These are phyloP conservation scores for Syzygium jambos DNA, from an alignment of 345 rosid species.

Conservation along the genomic window DNA sequence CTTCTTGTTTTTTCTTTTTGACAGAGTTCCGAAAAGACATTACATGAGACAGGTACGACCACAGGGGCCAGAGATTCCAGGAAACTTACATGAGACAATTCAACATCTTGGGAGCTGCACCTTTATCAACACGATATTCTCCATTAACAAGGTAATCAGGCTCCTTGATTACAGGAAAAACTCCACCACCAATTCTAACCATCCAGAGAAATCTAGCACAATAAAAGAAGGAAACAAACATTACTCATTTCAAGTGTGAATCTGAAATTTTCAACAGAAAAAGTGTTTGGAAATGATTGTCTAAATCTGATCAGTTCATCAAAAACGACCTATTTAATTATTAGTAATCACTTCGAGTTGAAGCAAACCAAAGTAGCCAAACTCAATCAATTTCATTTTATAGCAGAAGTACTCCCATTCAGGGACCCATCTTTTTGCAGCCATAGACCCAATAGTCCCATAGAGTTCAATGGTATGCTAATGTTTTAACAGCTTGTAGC, in stretches of 20 bases:
- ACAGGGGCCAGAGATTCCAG: not conserved
- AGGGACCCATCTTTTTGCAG: not conserved
- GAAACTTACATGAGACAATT: conserved; percentile 95
- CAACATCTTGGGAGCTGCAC: conserved; percentile 97
- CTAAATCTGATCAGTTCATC: not conserved
- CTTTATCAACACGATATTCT: conserved; percentile 96
- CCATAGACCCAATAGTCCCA: not conserved
- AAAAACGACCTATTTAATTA: not conserved
- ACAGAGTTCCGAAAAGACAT: not conserved
- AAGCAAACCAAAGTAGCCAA: not conserved
- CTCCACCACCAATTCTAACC: conserved; percentile 99
- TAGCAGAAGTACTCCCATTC: not conserved
- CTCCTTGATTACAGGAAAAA: conserved; percentile 94
- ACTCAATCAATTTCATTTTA: not conserved
- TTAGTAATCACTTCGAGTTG: not conserved
- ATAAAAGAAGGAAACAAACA: not conserved
- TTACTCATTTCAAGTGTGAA: not conserved
- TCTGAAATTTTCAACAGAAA: not conserved
- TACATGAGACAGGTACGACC: not conserved
- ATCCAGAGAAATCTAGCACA: conserved; percentile 87
- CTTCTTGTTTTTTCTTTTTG: not conserved
- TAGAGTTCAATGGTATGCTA: not conserved
- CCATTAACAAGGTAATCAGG: conserved; percentile 98
- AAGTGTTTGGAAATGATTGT: not conserved
- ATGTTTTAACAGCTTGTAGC: not conserved